These are phyloP conservation scores for Cercospora berteroae DNA, from an alignment of 2,329 filamentous ascomycete species.

Conservation along the genomic window DNA sequence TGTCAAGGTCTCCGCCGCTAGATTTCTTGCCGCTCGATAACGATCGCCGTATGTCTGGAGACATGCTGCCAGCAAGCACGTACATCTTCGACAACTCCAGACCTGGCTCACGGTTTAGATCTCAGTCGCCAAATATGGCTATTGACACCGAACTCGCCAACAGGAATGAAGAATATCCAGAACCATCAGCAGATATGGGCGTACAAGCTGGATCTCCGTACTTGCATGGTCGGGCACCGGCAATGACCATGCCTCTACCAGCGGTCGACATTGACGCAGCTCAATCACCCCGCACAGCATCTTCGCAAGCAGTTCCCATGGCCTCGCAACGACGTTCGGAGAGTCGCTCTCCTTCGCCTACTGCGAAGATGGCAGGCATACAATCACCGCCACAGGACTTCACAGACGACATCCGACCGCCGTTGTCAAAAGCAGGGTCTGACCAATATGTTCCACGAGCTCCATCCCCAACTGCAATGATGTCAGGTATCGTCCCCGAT, in stretches of 20 bases:
- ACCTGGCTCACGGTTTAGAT: slow-evolving; percentile 5
- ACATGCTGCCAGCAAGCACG: slow-evolving; percentile 10
- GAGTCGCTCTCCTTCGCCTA: slow-evolving; percentile 5
- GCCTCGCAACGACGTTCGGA: neutral
- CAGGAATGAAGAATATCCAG: neutral
- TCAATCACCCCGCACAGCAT: slow-evolving; percentile 16
- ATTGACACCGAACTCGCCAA: slow-evolving; percentile 8
- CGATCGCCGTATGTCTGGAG: slow-evolving; percentile 6
- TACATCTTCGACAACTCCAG: slow-evolving; percentile 7
- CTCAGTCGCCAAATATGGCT: slow-evolving; percentile 6
- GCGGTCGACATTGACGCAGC: slow-evolving; percentile 12
- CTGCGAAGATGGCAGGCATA: slow-evolving; percentile 8
- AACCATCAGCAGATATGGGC: slow-evolving; percentile 9
- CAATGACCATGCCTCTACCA: slow-evolving; percentile 13
- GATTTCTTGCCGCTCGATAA: neutral
- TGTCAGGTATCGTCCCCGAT: slow-evolving; percentile 18
- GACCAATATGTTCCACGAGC: slow-evolving; percentile 11
- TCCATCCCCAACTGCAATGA: slow-evolving; percentile 16
- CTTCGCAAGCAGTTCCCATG: slow-evolving; percentile 18
- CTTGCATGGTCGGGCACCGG: neutral
- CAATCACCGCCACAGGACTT: slow-evolving; percentile 2
- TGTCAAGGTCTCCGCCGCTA: slow-evolving; percentile 10
- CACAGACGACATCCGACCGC: slow-evolving; percentile 7
- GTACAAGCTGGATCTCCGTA: slow-evolving; percentile 3
- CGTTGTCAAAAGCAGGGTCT: slow-evolving; percentile 11